phyloP scores from a whole-genome alignment of 768 basidiomycete species.

The Lactarius sp. region DNA sequence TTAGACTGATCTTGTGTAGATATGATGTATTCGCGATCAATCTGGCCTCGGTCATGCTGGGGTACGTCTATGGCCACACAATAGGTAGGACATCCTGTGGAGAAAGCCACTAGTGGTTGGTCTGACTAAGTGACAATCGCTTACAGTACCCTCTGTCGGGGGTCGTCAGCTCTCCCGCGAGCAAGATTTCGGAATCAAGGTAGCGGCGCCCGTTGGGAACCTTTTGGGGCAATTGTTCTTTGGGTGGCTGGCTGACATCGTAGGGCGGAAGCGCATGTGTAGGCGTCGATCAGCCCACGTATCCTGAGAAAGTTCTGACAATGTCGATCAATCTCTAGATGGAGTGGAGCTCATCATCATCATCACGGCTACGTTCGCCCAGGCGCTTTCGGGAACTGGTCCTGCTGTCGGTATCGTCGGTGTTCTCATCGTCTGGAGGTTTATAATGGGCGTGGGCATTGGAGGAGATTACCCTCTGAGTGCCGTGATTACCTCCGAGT shows the following conservation, averaged over 20 bases:
- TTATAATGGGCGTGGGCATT: constrained; percentile 78
- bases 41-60: constrained; percentile 77
- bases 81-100: neutral
- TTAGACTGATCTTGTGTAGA: constrained; percentile 30
- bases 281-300: constrained; percentile 29
- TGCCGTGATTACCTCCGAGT: constrained; percentile 86
- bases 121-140: neutral
- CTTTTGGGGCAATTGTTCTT: constrained; percentile 41
- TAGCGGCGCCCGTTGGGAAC: constrained; percentile 39
- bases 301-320: neutral
- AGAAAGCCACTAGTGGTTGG: neutral
- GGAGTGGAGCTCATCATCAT: constrained; percentile 77
- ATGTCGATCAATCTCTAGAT: constrained; percentile 35
- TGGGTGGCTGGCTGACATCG: constrained; percentile 41
- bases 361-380: constrained; percentile 71
- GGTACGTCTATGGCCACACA: constrained; percentile 62
- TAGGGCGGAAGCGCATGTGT: constrained; percentile 58
- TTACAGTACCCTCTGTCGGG: neutral
- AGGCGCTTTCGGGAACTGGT: constrained; percentile 68
- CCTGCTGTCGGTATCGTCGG: constrained; percentile 69
- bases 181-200: constrained; percentile 38
- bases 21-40: constrained; percentile 91
- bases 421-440: constrained; percentile 77
- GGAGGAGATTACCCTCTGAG: constrained; percentile 86
- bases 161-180: neutral